Evolutionary conservation across 768 basidiomycete species (phyloP), one percentile per base, ranked within the genome.

Genomic region (Lentinula boryana): DNA sequence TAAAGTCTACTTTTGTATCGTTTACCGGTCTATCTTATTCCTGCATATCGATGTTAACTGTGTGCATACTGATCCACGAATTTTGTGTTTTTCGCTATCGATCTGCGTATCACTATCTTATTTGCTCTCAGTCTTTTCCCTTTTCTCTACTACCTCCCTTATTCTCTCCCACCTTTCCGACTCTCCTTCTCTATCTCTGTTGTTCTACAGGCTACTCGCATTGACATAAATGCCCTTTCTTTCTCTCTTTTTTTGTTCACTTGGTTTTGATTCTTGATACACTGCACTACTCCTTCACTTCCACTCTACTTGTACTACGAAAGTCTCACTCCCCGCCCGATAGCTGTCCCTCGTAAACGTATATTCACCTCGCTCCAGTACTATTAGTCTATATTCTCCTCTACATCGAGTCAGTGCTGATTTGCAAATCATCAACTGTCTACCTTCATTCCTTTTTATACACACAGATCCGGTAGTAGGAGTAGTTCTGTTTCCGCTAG

Each of bases 1-100:
- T 57, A 44, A 13, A 32, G 27, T 57, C 56, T 35, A 56, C 16
- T 56, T n/a, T 58, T 58, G 57, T 58, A 46, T 58, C 44, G 44
- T 21, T 58, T 48, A 35, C n/a, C 46, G 48, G 46, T 32, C 46
- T 58, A 35, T 44, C 40, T 40, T 49, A 33, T n/a, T 23, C 33
- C 48, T 48, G 43, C 57, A 58, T 58, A 58, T 58, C 44, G 12
- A 33, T n/a, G 21, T 51, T n/a, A 13, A 51, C 50, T 51, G 41
- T 57, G 53, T 35, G 53, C 33, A 40, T 38, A 55, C 33, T 55
- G 41, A 43, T 43, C 16, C 41, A 43, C 41, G 13, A 43, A 21
- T 21, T 5, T 15, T 55, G 16, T 52, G 31, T 38, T 12, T 16
- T 16, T 32, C 55, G 55, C 55, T 43, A 36, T 56, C 55, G 40